These are phyloP conservation scores for Candida labiduridarum DNA, from an alignment of 1,139 yeast species.

Conservation along the genomic window DNA sequence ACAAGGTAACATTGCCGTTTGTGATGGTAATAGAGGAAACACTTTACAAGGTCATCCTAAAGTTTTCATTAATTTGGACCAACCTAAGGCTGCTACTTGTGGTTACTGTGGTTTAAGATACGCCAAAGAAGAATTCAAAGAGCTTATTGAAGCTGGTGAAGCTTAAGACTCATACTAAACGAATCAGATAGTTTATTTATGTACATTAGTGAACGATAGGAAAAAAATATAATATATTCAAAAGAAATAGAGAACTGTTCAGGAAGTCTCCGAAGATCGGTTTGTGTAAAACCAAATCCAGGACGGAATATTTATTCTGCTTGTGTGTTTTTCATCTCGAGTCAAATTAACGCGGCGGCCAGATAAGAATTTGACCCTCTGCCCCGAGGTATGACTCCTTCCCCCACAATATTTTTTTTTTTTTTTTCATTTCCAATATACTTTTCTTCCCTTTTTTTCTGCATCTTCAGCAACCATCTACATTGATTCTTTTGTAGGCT, in stretches of 20 bases:
- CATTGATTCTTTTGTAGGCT: not conserved
- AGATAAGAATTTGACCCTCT: not conserved
- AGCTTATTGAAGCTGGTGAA: constrained; percentile 35
- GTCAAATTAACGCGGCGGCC: no score
- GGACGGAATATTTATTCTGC: no score
- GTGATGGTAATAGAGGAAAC: constrained; percentile 77
- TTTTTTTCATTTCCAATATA: not conserved
- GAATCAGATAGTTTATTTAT: not conserved
- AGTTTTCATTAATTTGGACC: constrained; percentile 78
- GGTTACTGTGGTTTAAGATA: constrained; percentile 78
- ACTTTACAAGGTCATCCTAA: constrained; percentile 85
- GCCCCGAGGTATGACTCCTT: not conserved
- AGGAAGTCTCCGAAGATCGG: not conserved
- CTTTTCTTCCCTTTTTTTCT: not conserved
- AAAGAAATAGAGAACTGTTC: not conserved
- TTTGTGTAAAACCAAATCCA: no score
- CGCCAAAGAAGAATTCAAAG: constrained; percentile 53
- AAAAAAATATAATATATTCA: not conserved
- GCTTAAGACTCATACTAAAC: not conserved
- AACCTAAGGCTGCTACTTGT: constrained; percentile 70
- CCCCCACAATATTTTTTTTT: not conserved
- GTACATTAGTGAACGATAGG: not conserved
- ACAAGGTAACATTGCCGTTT: constrained; percentile 67
- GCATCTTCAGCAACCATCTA: no score
- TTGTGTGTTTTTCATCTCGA: no score